Base-by-base conservation (phyloP, 2,329 filamentous ascomycete species). In the Neurospora sp. region DNA sequence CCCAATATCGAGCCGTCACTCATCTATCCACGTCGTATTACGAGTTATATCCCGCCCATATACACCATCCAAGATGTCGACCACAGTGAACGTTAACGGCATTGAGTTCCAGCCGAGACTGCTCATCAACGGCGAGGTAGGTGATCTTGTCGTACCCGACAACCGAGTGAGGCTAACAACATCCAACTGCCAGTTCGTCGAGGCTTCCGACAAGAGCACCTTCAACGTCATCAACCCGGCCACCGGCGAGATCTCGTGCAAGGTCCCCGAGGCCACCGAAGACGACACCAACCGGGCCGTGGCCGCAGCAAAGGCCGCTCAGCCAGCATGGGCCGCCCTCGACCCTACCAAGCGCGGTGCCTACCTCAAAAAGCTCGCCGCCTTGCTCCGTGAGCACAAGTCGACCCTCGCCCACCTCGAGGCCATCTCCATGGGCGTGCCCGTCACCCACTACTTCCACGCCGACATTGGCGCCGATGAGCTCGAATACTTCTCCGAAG, bases 51-150 rank as follows among this genome's bases (percentile, higher is more conserved):
- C n/a, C n/a, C n/a, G n/a, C n/a, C 23, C 52, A 10, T 62, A 28
- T 33, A 33, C 23, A 6, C 15, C 52, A 62, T 2, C 38, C 38
- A 71, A 69, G 23, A 73, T 73, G 71, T 40, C 70, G 2, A 66
- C 52, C 3, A 13, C 19, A 38, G 52, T 36, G 3, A 68, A 68
- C 17, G 13, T 43, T 0, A 68, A 58, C 42, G 67, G 39, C 11
- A 36, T 42, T 66, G 66, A 68, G 1, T 69, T 77, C 33, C 67
- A 81, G 71, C 79, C 78, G 36, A 78, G 80, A 19, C 78, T 86
- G 69, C 84, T 85, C 74, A 85, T 86, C 76, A 84, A 86, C 74
- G 83, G 84, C 74, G 78, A 83, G 77, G 82, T 83, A 70, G 39
- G 43, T 66, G 4, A 9, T 38, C 46, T 36, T 42, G n/a, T 11